These are phyloP conservation scores for Zoysia japonica DNA, from an alignment of 176 grass and related monocot species.

Conservation along the genomic window DNA sequence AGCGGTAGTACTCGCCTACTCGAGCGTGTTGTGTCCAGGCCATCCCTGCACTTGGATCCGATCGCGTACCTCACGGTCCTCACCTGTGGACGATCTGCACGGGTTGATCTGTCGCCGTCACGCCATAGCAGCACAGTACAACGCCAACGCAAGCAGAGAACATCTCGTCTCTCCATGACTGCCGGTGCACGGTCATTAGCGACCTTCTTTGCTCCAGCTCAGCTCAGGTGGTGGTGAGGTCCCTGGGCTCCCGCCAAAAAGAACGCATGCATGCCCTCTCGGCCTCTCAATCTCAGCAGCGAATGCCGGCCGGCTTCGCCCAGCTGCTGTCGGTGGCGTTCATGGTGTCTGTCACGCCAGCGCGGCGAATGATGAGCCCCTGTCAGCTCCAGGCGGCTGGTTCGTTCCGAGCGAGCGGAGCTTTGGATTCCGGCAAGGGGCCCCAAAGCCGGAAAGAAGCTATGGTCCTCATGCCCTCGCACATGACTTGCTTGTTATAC, in stretches of 20 bases:
- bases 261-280: background rate
- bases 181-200: background rate
- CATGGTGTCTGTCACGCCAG: slow-evolving; percentile 1
- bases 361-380: slow-evolving; percentile 24
- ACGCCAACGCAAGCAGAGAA: no score
- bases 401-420: slow-evolving; percentile 16
- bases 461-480: background rate
- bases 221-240: no score
- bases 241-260: background rate
- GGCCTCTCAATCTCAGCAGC: background rate
- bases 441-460: slow-evolving; percentile 10
- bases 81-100: background rate
- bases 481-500: background rate
- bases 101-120: slow-evolving; percentile 19
- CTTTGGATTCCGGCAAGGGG: slow-evolving; percentile 42
- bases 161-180: background rate
- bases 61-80: background rate
- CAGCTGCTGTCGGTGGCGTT: background rate
- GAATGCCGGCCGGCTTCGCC: background rate
- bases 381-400: background rate
- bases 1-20: background rate
- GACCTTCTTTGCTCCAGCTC: no score
- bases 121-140: background rate
- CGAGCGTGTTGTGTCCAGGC: slow-evolving; percentile 10
- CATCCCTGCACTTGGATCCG: background rate